These are phyloP conservation scores for Rhodotorula diobovata DNA, from an alignment of 768 basidiomycete species.

Conservation along the genomic window DNA sequence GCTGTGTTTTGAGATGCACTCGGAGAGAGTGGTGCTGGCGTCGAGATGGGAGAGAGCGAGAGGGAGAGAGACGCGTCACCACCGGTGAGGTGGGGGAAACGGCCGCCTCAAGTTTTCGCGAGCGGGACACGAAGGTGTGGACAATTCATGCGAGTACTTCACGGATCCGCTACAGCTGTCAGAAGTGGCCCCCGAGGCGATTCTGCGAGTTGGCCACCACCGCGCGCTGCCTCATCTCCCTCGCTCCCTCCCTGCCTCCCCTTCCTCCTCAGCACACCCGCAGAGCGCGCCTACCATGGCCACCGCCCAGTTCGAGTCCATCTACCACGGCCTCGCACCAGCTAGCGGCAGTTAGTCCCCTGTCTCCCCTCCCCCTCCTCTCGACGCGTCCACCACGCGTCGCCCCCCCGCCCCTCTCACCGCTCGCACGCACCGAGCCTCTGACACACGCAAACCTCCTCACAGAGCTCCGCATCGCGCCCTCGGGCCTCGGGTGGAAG, in stretches of 20 bases:
- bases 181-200: neutral
- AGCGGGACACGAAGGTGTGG: too few species aligned
- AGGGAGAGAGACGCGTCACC: neutral
- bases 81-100: neutral
- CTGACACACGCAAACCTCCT: too few species aligned
- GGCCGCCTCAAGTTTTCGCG: too few species aligned
- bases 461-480: constrained; percentile 69
- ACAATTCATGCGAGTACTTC: too few species aligned
- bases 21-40: neutral
- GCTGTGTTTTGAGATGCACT: too few species aligned
- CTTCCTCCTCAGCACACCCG: neutral
- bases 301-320: constrained; percentile 78
- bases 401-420: neutral
- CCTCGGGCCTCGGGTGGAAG: constrained; percentile 91
- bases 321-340: constrained; percentile 68
- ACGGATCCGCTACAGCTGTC: neutral
- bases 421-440: neutral
- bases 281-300: neutral
- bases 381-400: neutral
- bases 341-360: constrained; percentile 69
- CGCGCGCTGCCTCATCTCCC: too few species aligned
- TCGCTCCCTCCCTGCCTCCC: neutral
- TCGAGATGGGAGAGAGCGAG: neutral
- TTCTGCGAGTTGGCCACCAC: too few species aligned
- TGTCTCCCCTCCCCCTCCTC: neutral